Base-by-base conservation (phyloP, 768 basidiomycete species). In the Tricholoma sp. region DNA sequence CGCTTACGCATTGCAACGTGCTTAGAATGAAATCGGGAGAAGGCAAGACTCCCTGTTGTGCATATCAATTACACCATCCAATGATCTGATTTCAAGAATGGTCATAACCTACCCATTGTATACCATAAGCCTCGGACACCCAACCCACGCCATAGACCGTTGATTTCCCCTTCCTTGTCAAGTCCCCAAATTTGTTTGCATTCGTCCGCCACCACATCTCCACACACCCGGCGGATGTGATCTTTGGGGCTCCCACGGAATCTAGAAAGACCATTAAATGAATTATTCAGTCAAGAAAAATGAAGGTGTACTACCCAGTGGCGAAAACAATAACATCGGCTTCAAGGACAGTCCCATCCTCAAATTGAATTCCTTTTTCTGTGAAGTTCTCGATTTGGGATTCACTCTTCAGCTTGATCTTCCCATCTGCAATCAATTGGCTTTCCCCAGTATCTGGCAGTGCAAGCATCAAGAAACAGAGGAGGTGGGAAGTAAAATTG, bases 381-480 rank as follows among this genome's bases (percentile, higher is more conserved):
- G 71, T 76, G 63, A 82, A 79, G 13, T 63, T 65, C 54, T 72
- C 67, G 55, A 86, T 74, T 24, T 65, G 66, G 32, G 71, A 66
- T 45, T 82, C 81, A 65, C 75, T 81, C 71, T 86, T 86, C 56
- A 88, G 66, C 66, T 85, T 84, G 72, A 88, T 85, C 65, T 84
- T 81, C n/a, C 85, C 83, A 56, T 85, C 81, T 29, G 76, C 75
- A 59, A 87, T 80, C 56, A 80, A 68, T 65, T 81, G 74, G 57
- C 78, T 79, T 4, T 78, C 79, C 17, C 83, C 83, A 34, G 77
- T 76, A 58, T 83, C 81, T 82, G 42, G 15, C 7, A 31, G 18
- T n/a, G 44, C 39, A 7, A n/a, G 15, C 28, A n/a, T 29, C 41
- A 55, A 31, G 4, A 36, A 31, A n/a, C 33, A 24, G 2, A n/a